These are phyloP conservation scores for Acer yangbiense DNA, from an alignment of 345 rosid species.

Conservation along the genomic window DNA sequence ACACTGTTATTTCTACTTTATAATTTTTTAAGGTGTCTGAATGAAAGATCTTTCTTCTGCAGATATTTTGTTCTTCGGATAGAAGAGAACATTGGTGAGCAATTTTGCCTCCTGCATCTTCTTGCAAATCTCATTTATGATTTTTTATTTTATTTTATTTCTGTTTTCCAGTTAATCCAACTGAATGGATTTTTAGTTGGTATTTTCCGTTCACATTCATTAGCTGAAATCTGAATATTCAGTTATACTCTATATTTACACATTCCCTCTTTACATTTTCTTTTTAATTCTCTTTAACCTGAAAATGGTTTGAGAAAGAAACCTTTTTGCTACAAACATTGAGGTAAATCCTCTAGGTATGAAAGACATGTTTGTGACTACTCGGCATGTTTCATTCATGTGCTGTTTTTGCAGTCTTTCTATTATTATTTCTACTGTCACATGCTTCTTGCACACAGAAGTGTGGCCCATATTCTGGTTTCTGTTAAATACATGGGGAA, in stretches of 20 bases:
- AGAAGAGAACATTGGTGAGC: slow-evolving; percentile 94
- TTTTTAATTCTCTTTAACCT: slow-evolving; percentile 1
- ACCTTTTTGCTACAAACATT: not conserved
- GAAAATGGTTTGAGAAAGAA: not conserved
- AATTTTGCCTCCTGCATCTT: slow-evolving; percentile 14
- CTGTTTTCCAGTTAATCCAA: not conserved
- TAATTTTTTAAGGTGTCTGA: slow-evolving; percentile 20
- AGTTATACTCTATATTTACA: not conserved
- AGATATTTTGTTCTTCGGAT: slow-evolving; percentile 99
- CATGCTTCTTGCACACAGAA: not conserved
- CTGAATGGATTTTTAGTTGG: not conserved
- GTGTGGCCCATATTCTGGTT: not conserved
- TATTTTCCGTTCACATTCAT: not conserved
- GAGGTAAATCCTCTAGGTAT: not conserved
- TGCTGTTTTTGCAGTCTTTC: not conserved
- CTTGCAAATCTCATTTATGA: slow-evolving; percentile 15
- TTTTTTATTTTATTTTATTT: not conserved
- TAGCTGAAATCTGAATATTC: not conserved
- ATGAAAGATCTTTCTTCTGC: slow-evolving; percentile 40
- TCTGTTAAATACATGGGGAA: not conserved
- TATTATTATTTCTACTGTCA: not conserved
- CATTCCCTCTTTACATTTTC: not conserved
- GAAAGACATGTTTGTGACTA: not conserved
- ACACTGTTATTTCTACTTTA: not conserved
- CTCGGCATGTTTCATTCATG: not conserved